These are phyloP conservation scores for Erucastrum elatum DNA, from an alignment of 345 rosid species.

Conservation along the genomic window DNA sequence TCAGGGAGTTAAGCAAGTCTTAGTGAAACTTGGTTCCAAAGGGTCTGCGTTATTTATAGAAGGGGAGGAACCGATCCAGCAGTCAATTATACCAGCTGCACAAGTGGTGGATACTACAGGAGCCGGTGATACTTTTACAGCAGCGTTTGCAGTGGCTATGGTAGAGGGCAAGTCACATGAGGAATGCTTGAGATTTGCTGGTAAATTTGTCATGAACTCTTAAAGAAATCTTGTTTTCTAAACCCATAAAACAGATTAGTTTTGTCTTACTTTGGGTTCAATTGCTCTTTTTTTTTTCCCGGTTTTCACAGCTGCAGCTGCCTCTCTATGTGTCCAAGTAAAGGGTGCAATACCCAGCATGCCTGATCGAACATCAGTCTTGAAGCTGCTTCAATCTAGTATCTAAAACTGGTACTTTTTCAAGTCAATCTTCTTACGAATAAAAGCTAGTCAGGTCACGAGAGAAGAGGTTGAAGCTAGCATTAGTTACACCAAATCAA, in stretches of 20 bases:
- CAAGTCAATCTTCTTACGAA: not conserved
- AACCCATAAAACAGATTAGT: not conserved
- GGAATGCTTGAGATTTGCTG: constrained; percentile 87
- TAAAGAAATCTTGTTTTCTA: not conserved
- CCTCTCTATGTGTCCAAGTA: constrained; percentile 91
- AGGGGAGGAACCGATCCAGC: constrained; percentile 69
- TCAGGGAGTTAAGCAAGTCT: constrained; percentile 86
- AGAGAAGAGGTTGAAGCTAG: constrained; percentile 3
- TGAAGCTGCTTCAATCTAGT: constrained; percentile 54
- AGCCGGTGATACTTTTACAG: constrained; percentile 97
- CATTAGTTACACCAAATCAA: constrained; percentile 11
- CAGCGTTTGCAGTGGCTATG: constrained; percentile 92
- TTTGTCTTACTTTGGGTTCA: constrained; percentile 6
- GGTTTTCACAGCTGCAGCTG: constrained; percentile 78
- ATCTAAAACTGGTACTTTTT: not conserved
- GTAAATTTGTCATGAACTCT: constrained; percentile 39
- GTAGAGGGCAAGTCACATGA: constrained; percentile 76
- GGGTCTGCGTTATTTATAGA: constrained; percentile 82
- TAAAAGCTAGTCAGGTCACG: constrained; percentile 7
- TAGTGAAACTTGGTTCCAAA: constrained; percentile 85
- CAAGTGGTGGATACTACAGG: constrained; percentile 91
- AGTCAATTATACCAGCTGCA: constrained; percentile 67
- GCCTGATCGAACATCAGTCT: constrained; percentile 74
- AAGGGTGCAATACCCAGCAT: constrained; percentile 96
- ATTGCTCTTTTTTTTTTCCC: not conserved